Conservation (phyloP, 2,329 filamentous ascomycete genomes). For the Neoscytalidium dimidiatum region DNA sequence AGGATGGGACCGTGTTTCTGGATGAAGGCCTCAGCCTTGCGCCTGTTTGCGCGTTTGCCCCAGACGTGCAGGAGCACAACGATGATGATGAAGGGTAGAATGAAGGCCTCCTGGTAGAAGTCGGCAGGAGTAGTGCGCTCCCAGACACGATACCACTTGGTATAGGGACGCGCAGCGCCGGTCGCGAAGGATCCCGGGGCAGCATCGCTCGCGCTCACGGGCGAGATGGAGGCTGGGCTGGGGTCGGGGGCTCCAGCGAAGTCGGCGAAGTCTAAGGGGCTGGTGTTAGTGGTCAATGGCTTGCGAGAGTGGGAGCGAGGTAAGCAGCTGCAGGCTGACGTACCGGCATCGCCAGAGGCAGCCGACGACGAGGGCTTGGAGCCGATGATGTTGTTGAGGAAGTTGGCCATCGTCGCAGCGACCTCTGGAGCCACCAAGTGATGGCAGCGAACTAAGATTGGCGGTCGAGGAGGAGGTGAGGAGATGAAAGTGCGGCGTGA, state of each 20-base stretch:
- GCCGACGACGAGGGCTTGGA: constrained; percentile 60
- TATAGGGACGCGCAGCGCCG: constrained; percentile 67
- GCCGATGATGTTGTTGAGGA: constrained; percentile 70
- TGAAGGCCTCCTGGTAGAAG: constrained; percentile 83
- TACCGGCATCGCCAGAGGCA: constrained; percentile 65
- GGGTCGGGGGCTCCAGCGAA: constrained; percentile 79
- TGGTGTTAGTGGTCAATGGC: constrained; percentile 21
- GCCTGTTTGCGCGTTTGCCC: constrained; percentile 77
- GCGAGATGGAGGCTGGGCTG: constrained; percentile 50
- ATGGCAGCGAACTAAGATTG: not conserved
- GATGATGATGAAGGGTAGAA: constrained; percentile 73
- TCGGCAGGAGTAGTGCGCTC: constrained; percentile 82
- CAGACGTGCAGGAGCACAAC: constrained; percentile 79
- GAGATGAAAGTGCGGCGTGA: not conserved
- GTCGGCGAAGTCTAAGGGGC: constrained; percentile 80
- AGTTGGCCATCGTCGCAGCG: constrained; percentile 45
- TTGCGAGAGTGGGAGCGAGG: constrained; percentile 20
- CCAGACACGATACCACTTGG: constrained; percentile 96
- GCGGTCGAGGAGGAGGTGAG: not conserved
- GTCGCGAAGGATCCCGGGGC: constrained; percentile 38
- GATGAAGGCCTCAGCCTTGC: constrained; percentile 79
- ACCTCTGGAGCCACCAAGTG: not conserved
- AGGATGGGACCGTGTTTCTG: constrained; percentile 71
- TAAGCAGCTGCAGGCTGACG: constrained; percentile 35
- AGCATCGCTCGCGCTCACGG: constrained; percentile 42